Percentiles rank a stretch among this genome's conserved stretches.
These are phyloP conservation scores for Venturia carpophila DNA, from an alignment of 2,329 filamentous ascomycete species.

Conservation along the genomic window DNA sequence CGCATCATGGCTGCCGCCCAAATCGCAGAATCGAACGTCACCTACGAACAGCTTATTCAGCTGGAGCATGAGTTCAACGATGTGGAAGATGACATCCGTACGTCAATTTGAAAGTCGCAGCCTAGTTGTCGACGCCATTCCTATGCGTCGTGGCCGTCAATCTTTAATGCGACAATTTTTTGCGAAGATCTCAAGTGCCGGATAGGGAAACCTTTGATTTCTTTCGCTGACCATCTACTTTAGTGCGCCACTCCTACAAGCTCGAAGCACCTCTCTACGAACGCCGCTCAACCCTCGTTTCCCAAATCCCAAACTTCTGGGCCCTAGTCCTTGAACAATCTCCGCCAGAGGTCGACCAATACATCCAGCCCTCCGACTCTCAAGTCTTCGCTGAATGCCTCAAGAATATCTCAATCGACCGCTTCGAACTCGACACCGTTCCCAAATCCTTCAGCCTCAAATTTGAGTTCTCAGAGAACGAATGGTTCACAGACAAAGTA, in stretches of 20 bases:
- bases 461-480: constrained; percentile 68
- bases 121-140: neutral
- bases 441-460: constrained; percentile 61
- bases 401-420: constrained; percentile 61
- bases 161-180: neutral
- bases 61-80: constrained; percentile 80
- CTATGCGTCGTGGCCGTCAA: neutral
- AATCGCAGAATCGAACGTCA: constrained; percentile 33
- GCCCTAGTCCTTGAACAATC: constrained; percentile 84
- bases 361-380: constrained; percentile 74
- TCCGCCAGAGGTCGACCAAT: constrained; percentile 78
- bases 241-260: constrained; percentile 66
- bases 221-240: neutral
- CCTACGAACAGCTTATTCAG: constrained; percentile 69
- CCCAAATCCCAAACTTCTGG: constrained; percentile 84
- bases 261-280: constrained; percentile 65
- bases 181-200: neutral
- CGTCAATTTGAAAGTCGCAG: constrained; percentile 31
- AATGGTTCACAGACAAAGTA: constrained; percentile 68
- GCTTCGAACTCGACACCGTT: constrained; percentile 67
- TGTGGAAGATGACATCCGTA: constrained; percentile 75
- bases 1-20: constrained; percentile 18
- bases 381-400: constrained; percentile 63
- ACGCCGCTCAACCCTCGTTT: constrained; percentile 63
- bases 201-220: neutral